Percentiles rank a stretch among this genome's conserved stretches.
These are phyloP conservation scores for Chrysoporthe puriensis DNA, from an alignment of 2,329 filamentous ascomycete genomes.

Conservation along the genomic window DNA sequence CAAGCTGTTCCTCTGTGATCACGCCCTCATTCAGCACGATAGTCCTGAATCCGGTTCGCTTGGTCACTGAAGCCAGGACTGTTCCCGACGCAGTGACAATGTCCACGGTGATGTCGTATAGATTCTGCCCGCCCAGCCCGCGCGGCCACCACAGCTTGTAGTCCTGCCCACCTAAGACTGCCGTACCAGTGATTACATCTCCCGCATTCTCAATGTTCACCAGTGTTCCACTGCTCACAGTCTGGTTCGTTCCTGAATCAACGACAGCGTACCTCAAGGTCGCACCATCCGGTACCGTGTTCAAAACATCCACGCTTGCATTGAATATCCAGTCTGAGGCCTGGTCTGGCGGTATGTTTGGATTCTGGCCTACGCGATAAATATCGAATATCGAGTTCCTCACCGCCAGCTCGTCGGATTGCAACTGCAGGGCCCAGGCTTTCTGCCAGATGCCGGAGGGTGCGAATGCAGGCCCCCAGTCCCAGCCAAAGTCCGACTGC, in stretches of 20 bases:
- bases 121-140: conserved; percentile 58
- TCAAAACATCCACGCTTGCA: conserved; percentile 61
- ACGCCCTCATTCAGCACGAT: conserved; percentile 61
- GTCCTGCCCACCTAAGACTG: conserved; percentile 44
- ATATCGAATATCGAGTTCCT: conserved; percentile 57
- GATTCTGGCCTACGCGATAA: conserved; percentile 61
- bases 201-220: conserved; percentile 44
- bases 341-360: conserved; percentile 61
- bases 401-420: conserved; percentile 41
- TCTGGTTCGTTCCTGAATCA: conserved; percentile 44
- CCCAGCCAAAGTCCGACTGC: conserved; percentile 68
- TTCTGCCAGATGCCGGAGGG: conserved; percentile 67
- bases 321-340: conserved; percentile 62
- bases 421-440: conserved; percentile 58
- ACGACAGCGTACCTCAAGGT: conserved; percentile 51
- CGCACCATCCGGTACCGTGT: conserved; percentile 47
- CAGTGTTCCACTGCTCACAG: conserved; percentile 43
- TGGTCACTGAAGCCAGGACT: conserved; percentile 49
- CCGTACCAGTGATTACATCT: conserved; percentile 52
- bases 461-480: conserved; percentile 65
- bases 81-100: conserved; percentile 43
- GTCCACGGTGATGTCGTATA: conserved; percentile 59
- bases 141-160: conserved; percentile 65
- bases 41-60: conserved; percentile 63
- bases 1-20: conserved; percentile 56